These are phyloP conservation scores for Argentina anserina DNA, from an alignment of 306 rosid genomes.

Conservation along the genomic window DNA sequence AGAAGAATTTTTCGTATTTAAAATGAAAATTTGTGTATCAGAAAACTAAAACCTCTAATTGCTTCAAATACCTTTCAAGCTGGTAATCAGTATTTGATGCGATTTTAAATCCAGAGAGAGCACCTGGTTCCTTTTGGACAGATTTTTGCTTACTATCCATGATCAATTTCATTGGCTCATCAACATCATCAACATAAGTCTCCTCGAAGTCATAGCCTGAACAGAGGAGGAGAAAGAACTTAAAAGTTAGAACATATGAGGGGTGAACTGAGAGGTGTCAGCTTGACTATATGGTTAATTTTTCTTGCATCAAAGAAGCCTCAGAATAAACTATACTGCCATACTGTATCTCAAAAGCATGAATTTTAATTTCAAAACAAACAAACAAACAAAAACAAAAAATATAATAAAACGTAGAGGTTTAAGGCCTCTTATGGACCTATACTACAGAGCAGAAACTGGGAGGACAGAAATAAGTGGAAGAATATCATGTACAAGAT, in stretches of 20 bases:
- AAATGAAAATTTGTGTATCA: neutral
- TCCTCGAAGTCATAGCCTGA: slow-evolving; percentile 76
- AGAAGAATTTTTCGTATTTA: neutral
- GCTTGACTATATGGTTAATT: neutral
- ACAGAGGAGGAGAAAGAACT: slow-evolving; percentile 9
- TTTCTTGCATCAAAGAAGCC: neutral
- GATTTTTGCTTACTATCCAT: slow-evolving; percentile 49
- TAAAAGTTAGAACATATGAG: neutral
- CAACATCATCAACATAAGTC: slow-evolving; percentile 66
- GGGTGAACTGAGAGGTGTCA: neutral
- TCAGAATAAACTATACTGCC: neutral
- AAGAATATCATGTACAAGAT: neutral
- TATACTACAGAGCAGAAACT: neutral
- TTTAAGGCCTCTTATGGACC: neutral
- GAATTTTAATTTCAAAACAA: neutral
- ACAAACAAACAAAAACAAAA: neutral
- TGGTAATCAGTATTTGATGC: slow-evolving; percentile 74
- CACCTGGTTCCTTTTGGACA: slow-evolving; percentile 43
- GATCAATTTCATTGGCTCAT: slow-evolving; percentile 60
- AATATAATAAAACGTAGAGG: neutral
- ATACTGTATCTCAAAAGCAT: neutral
- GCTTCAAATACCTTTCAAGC: slow-evolving; percentile 87
- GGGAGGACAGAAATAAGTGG: neutral
- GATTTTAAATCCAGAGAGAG: slow-evolving; percentile 73
- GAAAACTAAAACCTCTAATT: slow-evolving; percentile 17